These are phyloP conservation scores for Angomonas ambiguus DNA, from an alignment of 208 protist genomes.

Conservation along the genomic window DNA sequence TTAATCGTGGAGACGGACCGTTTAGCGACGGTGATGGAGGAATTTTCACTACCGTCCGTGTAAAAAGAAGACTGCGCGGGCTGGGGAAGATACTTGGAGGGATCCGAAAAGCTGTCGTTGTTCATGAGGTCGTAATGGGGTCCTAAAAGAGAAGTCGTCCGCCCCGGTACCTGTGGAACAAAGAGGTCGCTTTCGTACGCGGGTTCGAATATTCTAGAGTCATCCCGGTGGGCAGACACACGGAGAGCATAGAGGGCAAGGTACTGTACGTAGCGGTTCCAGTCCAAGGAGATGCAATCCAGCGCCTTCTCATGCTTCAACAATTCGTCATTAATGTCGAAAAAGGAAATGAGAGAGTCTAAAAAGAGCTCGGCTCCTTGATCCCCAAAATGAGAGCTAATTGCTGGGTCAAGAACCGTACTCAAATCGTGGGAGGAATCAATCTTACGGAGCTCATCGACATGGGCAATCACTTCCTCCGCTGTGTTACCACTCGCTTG, in stretches of 20 bases:
- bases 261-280: slow-evolving; percentile 82
- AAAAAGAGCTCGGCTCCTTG: slow-evolving; percentile 37
- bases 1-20: slow-evolving; percentile 16
- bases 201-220: slow-evolving; percentile 31
- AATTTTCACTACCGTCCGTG: background rate
- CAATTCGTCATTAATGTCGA: slow-evolving; percentile 40
- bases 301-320: slow-evolving; percentile 37
- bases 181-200: slow-evolving; percentile 40
- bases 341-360: slow-evolving; percentile 46
- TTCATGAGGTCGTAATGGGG: slow-evolving; percentile 54
- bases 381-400: slow-evolving; percentile 76
- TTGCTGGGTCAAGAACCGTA: slow-evolving; percentile 65
- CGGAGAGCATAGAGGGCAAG: slow-evolving; percentile 74
- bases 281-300: slow-evolving; percentile 32
- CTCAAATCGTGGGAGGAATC: slow-evolving; percentile 62
- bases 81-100: slow-evolving; percentile 39
- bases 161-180: slow-evolving; percentile 14
- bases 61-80: slow-evolving; percentile 12
- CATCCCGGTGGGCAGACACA: slow-evolving; percentile 23
- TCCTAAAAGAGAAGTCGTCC: slow-evolving; percentile 44
- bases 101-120: slow-evolving; percentile 26
- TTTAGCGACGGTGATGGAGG: slow-evolving; percentile 12
- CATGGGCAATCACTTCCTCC: slow-evolving; percentile 16
- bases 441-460: slow-evolving; percentile 24
- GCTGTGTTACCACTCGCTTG: background rate